Evolutionary conservation across 2,329 filamentous ascomycete species (phyloP), one percentile per base, ranked within the genome.

Genomic region (Penicillium sumatraense): DNA sequence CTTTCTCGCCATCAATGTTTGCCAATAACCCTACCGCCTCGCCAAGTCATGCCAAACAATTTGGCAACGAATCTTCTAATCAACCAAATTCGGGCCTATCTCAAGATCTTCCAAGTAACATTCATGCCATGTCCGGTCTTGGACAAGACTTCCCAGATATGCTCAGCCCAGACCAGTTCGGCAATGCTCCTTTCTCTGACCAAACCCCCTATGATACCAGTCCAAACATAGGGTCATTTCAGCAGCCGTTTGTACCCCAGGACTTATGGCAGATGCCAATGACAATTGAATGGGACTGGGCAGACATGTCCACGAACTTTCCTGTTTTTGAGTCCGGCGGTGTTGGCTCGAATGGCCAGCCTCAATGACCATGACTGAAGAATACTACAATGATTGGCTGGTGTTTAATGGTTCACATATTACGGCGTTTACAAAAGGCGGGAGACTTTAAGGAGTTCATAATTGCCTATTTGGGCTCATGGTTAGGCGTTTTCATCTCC

Each of bases 221-320:
- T 18, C 65, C 70, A 27, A 67, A 70, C 52, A 68, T 77, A 31
- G 72, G 75, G 11, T 68, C 80, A 16, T 92, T 93, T 68, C 89
- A 93, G 67, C 90, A 96, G 63, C 93, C 93, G 0, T 89, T 96
- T 67, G 86, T 98, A 20, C 93, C 95, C 4, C 91, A 93, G 66
- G 95, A 98, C 75, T 76, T 98, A 23, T 99, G 95, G 86, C 89
- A 93, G 72, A 88, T 98, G 85, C 93, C 93, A 1, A 96, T 96
- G 88, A 96, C 91, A 2, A 82, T 98, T 20, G 93, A 98, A 70
- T 97, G 93, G 92, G 91, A 89, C 62, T 90, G 87, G 87, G 84
- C 77, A 3, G 78, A 80, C 53, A 74, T 77, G 68, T 74, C 73
- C 13, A 67, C 67, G 16, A 73, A 70, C 52, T 70, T 74, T 38